Evolutionary conservation across 208 protist genomes (phyloP).

Genomic region (Leishmania major): DNA sequence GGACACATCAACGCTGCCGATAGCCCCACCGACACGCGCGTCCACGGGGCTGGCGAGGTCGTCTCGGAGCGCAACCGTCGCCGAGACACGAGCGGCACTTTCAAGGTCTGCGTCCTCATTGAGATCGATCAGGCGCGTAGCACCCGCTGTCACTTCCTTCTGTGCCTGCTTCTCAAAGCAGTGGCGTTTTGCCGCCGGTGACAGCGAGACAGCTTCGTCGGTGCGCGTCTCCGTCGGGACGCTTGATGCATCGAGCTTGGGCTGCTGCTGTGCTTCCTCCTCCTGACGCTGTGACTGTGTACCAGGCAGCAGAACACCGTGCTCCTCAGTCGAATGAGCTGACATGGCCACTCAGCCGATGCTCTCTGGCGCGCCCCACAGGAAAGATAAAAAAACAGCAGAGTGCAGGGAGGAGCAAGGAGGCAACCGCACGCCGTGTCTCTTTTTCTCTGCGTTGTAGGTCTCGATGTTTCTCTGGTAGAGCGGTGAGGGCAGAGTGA

Average conservation of each 20-base stretch:
- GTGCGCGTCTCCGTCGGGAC: neutral
- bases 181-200: constrained; percentile 2
- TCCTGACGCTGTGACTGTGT: neutral
- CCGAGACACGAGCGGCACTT: neutral
- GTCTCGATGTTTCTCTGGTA: neutral
- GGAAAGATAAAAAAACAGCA: neutral
- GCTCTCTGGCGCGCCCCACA: neutral
- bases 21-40: neutral
- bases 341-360: neutral
- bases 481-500: neutral
- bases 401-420: neutral
- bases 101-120: neutral
- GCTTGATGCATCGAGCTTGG: neutral
- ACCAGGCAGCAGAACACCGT: neutral
- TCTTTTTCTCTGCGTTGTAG: neutral
- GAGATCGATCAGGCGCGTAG: neutral
- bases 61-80: neutral
- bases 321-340: neutral
- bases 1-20: neutral
- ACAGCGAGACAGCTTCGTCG: neutral
- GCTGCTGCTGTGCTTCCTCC: neutral
- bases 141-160: neutral
- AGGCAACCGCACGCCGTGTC: neutral
- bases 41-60: neutral
- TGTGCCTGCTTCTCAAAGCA: neutral